A percentile compares a stretch with the other conserved stretches of the same genome.
Evolutionary conservation across 2,329 filamentous ascomycete species (phyloP).

Genomic region (Eurotiales sp.): DNA sequence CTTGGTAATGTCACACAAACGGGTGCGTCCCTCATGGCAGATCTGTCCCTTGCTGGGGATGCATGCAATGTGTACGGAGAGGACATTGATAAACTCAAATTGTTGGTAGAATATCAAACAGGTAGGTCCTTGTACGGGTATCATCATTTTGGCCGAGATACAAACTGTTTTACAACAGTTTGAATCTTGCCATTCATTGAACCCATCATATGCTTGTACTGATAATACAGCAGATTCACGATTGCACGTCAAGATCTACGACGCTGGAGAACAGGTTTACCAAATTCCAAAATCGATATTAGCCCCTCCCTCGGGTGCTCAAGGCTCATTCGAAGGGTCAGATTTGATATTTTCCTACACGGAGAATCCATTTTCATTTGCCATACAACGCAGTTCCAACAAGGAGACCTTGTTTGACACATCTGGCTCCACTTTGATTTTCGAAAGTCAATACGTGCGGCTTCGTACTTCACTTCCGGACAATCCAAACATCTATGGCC

Average conservation of each 20-base stretch:
- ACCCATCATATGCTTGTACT: conserved; percentile 1
- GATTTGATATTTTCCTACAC: conserved; percentile 49
- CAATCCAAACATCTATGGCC: conserved; percentile 69
- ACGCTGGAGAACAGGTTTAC: conserved; percentile 65
- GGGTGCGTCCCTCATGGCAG: conserved; percentile 41
- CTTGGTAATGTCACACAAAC: conserved; percentile 42
- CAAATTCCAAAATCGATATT: conserved; percentile 69
- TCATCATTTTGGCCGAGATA: too few relatives aligned
- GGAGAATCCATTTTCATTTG: conserved; percentile 64
- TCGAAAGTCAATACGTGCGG: conserved; percentile 75
- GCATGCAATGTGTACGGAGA: conserved; percentile 60
- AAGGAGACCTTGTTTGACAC: conserved; percentile 62
- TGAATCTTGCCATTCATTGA: neutral
- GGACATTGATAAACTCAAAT: conserved; percentile 54
- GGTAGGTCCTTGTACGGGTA: conserved; percentile 28
- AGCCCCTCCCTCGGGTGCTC: conserved; percentile 51
- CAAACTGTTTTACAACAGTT: too few relatives aligned
- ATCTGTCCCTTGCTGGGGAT: conserved; percentile 64
- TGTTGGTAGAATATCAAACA: conserved; percentile 58
- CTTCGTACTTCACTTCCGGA: conserved; percentile 67
- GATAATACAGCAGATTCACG: conserved; percentile 33
- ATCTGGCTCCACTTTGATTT: conserved; percentile 62
- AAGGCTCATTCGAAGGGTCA: conserved; percentile 37
- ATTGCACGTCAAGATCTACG: conserved; percentile 70
- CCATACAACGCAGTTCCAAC: conserved; percentile 40